These are phyloP conservation scores for Sporormia fimetaria DNA, from an alignment of 495 filamentous ascomycete genomes.

Conservation along the genomic window DNA sequence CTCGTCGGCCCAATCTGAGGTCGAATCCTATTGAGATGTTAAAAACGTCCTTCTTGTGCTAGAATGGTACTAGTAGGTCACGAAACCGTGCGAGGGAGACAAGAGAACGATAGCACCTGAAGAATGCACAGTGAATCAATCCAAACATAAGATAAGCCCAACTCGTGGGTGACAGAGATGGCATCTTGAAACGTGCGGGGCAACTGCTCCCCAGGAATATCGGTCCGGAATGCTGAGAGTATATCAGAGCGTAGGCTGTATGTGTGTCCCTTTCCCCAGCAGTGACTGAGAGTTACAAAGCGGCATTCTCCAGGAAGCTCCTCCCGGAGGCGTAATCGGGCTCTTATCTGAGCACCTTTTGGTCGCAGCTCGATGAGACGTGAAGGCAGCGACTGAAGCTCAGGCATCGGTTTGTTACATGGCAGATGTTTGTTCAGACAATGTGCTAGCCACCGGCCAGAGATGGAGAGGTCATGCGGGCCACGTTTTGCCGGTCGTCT, in stretches of 20 bases:
- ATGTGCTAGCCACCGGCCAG: too few relatives aligned
- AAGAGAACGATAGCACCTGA: too few relatives aligned
- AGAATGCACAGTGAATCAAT: conserved; percentile 1
- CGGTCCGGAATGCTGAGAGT: not conserved
- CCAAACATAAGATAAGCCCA: not conserved
- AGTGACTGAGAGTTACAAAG: conserved; percentile 3
- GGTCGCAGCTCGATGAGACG: not conserved
- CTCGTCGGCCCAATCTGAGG: not conserved
- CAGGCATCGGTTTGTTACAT: too few relatives aligned
- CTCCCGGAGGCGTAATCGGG: not conserved
- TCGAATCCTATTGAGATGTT: too few relatives aligned
- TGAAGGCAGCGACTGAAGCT: not conserved
- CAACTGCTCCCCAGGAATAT: not conserved
- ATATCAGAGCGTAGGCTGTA: not conserved
- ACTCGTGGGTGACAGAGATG: not conserved
- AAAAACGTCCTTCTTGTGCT: too few relatives aligned
- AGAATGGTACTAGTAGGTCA: too few relatives aligned
- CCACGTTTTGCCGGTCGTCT: too few relatives aligned
- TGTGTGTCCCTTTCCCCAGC: not conserved
- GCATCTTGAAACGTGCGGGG: conserved; percentile 1
- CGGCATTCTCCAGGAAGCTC: not conserved
- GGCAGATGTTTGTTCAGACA: too few relatives aligned
- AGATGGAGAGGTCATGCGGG: too few relatives aligned
- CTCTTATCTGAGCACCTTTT: not conserved
- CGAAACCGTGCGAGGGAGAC: too few relatives aligned